Conservation (phyloP, 169 alveolate genomes). For the Cryptosporidium ubiquitum region DNA sequence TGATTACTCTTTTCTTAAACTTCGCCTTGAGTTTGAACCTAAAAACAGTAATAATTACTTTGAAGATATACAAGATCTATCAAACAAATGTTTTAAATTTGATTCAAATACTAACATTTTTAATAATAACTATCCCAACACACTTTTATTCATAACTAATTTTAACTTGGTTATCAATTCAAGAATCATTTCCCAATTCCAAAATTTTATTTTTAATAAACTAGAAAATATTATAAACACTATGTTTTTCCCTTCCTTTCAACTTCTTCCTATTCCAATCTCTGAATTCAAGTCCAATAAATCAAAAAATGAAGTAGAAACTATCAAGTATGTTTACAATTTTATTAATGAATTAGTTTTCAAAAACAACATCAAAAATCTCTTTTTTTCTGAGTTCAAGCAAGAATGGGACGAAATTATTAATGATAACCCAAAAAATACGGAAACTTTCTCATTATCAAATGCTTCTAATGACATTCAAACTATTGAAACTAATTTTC, state of each 20-base stretch:
- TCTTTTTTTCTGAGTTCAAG: not conserved
- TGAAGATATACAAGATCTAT: not conserved
- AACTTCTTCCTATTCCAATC: constrained; percentile 1
- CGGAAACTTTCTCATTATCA: not conserved
- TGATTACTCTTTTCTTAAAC: not conserved
- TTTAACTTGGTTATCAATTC: not conserved
- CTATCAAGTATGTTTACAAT: not conserved
- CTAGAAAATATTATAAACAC: not conserved
- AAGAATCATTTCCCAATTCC: not conserved
- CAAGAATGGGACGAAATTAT: constrained; percentile 18
- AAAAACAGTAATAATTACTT: not conserved
- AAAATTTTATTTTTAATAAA: not conserved
- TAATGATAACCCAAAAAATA: constrained; percentile 1
- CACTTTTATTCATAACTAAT: constrained; percentile 8
- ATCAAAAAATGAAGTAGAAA: not conserved
- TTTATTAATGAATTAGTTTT: not conserved
- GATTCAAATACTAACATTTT: not conserved
- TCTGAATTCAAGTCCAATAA: not conserved
- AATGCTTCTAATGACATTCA: not conserved
- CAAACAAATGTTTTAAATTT: not conserved
- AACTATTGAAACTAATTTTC: not conserved
- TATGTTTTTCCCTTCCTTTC: constrained; percentile 9
- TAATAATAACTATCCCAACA: not conserved
- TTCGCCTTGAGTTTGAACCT: not conserved
- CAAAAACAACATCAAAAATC: not conserved